These are phyloP conservation scores for Mallotus nudiflorus DNA, from an alignment of 345 rosid species.

Conservation along the genomic window DNA sequence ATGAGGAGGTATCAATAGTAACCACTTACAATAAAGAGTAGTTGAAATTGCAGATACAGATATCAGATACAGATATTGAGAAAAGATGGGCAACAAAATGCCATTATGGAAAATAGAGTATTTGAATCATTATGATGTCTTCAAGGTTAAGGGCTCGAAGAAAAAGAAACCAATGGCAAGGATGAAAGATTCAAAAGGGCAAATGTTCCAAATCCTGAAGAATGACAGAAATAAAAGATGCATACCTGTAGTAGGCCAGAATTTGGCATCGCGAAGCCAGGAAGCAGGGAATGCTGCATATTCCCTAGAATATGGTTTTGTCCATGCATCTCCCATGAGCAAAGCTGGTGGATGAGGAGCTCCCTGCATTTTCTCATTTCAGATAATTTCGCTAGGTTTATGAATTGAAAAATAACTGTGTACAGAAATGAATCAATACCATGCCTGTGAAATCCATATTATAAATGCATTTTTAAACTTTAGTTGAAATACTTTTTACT, in stretches of 20 bases:
- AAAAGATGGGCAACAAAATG: too few species aligned
- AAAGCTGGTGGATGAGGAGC: conserved; percentile 99
- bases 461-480: background rate
- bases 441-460: background rate
- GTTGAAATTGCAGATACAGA: too few species aligned
- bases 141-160: background rate
- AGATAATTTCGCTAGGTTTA: background rate
- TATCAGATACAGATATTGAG: too few species aligned
- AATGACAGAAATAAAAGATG: background rate
- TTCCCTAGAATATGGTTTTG: conserved; percentile 85
- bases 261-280: conserved; percentile 86
- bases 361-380: conserved; percentile 55
- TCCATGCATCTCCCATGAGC: conserved; percentile 97
- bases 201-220: background rate
- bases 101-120: background rate
- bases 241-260: conserved; percentile 93
- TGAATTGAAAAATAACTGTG: background rate
- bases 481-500: background rate
- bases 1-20: too few species aligned
- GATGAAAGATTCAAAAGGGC: background rate
- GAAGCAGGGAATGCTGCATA: conserved; percentile 97
- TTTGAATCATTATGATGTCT: background rate
- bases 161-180: background rate
- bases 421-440: background rate
- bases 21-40: background rate